A percentile compares a stretch with the other conserved stretches of the same genome.
Evolutionary conservation across 2,329 filamentous ascomycete genomes (phyloP).

Genomic region (Aaosphaeria pasadenensis): DNA sequence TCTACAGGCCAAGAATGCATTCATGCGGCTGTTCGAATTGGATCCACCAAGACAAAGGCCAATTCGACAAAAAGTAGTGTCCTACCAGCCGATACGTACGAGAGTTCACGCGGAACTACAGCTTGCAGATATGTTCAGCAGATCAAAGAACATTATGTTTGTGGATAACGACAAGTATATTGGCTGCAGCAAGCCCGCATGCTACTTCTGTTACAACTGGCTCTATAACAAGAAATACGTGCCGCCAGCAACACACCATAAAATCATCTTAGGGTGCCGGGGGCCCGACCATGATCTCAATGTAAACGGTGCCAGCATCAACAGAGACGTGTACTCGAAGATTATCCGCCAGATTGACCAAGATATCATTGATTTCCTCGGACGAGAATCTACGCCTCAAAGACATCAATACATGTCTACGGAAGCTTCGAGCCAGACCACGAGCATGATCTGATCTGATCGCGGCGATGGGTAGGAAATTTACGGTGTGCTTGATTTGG

Average conservation of each 20-base stretch:
- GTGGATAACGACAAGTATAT: constrained; percentile 5
- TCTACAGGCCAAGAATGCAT: neutral
- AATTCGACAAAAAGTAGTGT: neutral
- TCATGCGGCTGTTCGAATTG: neutral
- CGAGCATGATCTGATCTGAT: neutral
- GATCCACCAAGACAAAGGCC: neutral
- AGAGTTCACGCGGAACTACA: constrained; percentile 5
- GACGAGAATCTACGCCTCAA: neutral
- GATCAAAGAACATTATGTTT: constrained; percentile 1
- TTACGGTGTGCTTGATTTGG: too few species aligned
- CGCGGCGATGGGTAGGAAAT: too few species aligned
- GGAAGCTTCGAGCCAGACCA: constrained; percentile 2
- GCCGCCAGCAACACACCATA: neutral
- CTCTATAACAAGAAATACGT: constrained; percentile 2
- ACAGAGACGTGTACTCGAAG: constrained; percentile 4
- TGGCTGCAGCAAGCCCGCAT: constrained; percentile 7
- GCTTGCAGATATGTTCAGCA: constrained; percentile 4
- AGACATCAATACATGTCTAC: constrained; percentile 4
- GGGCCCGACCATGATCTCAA: neutral
- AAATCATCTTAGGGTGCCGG: neutral
- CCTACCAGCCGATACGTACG: neutral
- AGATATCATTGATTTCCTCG: constrained; percentile 4
- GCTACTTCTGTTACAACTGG: constrained; percentile 8
- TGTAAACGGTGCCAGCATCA: constrained; percentile 1
- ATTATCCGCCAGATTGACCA: constrained; percentile 3